Evolutionary conservation across 805 yeast species (phyloP).

Genomic region (Candida dajiaensis): DNA sequence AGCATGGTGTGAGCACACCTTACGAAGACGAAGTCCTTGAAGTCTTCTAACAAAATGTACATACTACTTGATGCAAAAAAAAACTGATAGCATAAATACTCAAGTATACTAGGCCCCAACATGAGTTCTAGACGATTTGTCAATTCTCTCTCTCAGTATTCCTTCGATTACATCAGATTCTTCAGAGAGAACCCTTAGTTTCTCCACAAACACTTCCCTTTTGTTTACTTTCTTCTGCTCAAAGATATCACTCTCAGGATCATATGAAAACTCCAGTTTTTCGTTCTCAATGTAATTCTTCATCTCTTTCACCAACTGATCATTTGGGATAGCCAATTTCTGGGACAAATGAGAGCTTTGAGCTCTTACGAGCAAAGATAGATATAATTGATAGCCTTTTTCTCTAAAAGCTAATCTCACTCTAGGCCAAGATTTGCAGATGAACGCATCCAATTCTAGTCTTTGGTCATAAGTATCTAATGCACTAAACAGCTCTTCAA

Average conservation of each 20-base stretch:
- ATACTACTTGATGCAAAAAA: not conserved
- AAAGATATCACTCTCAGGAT: constrained; percentile 10
- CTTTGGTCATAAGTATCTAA: constrained; percentile 14
- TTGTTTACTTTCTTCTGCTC: constrained; percentile 11
- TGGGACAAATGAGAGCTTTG: constrained; percentile 13
- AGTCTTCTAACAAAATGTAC: constrained; percentile 5
- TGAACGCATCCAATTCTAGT: constrained; percentile 14
- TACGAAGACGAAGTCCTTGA: constrained; percentile 37
- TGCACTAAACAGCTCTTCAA: constrained; percentile 13
- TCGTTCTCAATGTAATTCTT: constrained; percentile 11
- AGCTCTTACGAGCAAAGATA: constrained; percentile 25
- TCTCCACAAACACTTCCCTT: constrained; percentile 8
- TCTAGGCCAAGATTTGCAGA: constrained; percentile 19
- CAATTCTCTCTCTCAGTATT: constrained; percentile 5
- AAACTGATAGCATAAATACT: not conserved
- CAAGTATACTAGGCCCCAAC: not conserved
- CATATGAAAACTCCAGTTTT: constrained; percentile 9
- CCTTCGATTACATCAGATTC: constrained; percentile 15
- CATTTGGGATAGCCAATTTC: constrained; percentile 13
- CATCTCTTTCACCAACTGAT: constrained; percentile 13
- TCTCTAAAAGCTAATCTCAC: constrained; percentile 24
- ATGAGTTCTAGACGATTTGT: not conserved
- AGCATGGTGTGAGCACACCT: constrained; percentile 50
- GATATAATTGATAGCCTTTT: constrained; percentile 27
- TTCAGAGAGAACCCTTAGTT: constrained; percentile 16